Percentiles rank a stretch among this genome's conserved stretches.
These are phyloP conservation scores for Agaricus blazei DNA, from an alignment of 768 basidiomycete genomes.

Conservation along the genomic window DNA sequence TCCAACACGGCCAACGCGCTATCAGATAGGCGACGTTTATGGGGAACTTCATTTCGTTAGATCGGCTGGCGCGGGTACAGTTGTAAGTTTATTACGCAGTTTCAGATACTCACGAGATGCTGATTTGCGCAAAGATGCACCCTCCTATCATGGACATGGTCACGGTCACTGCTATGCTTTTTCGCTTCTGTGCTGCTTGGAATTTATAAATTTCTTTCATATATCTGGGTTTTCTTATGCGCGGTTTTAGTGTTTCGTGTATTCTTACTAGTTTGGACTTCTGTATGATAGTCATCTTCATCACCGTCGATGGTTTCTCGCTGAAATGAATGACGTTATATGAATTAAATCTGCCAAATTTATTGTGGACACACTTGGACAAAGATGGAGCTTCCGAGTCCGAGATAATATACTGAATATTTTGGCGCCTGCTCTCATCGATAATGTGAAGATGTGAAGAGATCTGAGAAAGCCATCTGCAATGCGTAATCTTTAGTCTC, in stretches of 20 bases:
- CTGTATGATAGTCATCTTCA: conserved; percentile 9
- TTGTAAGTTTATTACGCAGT: conserved; percentile 42
- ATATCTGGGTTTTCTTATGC: background rate
- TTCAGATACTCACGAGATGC: background rate
- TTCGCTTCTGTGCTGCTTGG: conserved; percentile 65
- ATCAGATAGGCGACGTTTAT: conserved; percentile 83
- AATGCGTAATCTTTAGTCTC: conserved; percentile 17
- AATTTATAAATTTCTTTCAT: conserved; percentile 31
- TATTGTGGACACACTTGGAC: conserved; percentile 2
- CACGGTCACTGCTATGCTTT: conserved; percentile 80
- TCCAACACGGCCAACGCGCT: conserved; percentile 70
- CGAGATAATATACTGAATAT: background rate
- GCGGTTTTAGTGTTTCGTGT: background rate
- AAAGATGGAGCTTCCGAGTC: conserved; percentile 4
- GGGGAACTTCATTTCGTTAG: conserved; percentile 83
- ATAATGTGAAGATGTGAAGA: conserved; percentile 20
- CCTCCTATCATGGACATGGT: conserved; percentile 90
- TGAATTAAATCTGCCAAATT: conserved; percentile 6
- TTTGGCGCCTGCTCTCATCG: conserved; percentile 16
- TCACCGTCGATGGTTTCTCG: background rate
- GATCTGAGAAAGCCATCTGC: conserved; percentile 15
- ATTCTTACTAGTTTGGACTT: conserved; percentile 9
- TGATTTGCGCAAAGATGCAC: conserved; percentile 51
- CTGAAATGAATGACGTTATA: conserved; percentile 10
- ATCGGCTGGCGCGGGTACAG: conserved; percentile 73